These are phyloP conservation scores for Dioscorea cayenensis DNA, from an alignment of 116 monocot species.

Conservation along the genomic window DNA sequence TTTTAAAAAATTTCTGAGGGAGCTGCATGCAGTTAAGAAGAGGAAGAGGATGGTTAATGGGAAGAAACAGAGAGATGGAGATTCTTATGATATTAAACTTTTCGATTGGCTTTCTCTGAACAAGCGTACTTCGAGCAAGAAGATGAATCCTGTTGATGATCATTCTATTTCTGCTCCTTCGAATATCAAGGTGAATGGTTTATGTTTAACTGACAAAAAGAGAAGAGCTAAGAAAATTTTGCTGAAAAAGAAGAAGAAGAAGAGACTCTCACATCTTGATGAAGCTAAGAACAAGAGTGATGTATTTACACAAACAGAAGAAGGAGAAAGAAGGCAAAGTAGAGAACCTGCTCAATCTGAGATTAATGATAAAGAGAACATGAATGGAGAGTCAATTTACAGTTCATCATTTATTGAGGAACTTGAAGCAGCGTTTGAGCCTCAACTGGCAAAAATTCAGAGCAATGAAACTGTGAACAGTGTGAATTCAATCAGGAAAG, in stretches of 20 bases:
- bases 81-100: background rate
- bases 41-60: background rate
- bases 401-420: background rate
- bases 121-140: background rate
- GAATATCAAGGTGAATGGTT: background rate
- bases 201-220: background rate
- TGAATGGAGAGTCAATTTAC: background rate
- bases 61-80: background rate
- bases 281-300: background rate
- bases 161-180: no score
- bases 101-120: background rate
- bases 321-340: background rate
- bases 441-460: background rate
- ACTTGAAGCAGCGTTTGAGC: slow-evolving; percentile 1
- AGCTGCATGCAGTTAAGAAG: background rate
- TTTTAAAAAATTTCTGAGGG: background rate
- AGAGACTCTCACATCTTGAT: background rate
- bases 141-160: background rate
- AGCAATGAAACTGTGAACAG: background rate
- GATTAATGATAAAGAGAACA: background rate
- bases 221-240: background rate
- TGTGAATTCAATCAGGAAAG: slow-evolving; percentile 4
- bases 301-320: background rate
- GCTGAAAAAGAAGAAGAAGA: background rate
- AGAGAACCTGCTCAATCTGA: background rate